Evolutionary conservation across 1,284 basidiomycete species (phyloP), one percentile per base, ranked within the genome.

Genomic region (Sporisorium iseilematis-ciliati): DNA sequence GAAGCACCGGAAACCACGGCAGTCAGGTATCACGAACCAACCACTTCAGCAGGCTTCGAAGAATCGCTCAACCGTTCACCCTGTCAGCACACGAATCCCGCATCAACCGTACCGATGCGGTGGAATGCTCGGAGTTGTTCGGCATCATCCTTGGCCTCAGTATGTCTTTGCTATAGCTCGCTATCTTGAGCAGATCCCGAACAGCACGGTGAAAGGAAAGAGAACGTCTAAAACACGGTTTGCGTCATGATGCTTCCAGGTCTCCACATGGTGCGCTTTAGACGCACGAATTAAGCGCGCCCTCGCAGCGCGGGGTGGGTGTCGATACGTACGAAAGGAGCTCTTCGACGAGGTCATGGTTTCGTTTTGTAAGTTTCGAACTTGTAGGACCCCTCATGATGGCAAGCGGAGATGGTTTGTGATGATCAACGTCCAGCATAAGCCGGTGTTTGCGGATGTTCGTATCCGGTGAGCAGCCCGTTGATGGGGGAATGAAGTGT

Each of bases 161-260:
- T n/a, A n/a, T n/a, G n/a, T n/a, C n/a, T n/a, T n/a, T n/a, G n/a
- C n/a, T 29, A 5, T 29, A 29, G 29, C 29, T 29, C 29, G 29
- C 29, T 29, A 29, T 29, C 29, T 29, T 29, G 29, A n/a, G n/a
- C 29, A 29, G 8, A 8, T 5, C 29, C 29, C 4, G 29, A 29
- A 8, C 4, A 29, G 40, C 14, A 52, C 7, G 12, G 21, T 11
- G 4, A 26, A 25, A 8, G 7, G 41, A 45, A 3, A 7, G 2
- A n/a, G 11, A 23, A n/a, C 10, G 7, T 12, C 40, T 11, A 26
- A 43, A 20, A 23, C 26, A n/a, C 7, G n/a, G 3, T 35, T 51
- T 50, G 42, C 62, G 62, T 64, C 62, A 64, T 64, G 55, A 49
- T 64, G 62, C 62, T 2, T 23, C 31, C 0, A n/a, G 14, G 14